Evolutionary conservation across 1,284 basidiomycete genomes (phyloP), one percentile per base, ranked within the genome.

Genomic region (Termitomyces sp.): DNA sequence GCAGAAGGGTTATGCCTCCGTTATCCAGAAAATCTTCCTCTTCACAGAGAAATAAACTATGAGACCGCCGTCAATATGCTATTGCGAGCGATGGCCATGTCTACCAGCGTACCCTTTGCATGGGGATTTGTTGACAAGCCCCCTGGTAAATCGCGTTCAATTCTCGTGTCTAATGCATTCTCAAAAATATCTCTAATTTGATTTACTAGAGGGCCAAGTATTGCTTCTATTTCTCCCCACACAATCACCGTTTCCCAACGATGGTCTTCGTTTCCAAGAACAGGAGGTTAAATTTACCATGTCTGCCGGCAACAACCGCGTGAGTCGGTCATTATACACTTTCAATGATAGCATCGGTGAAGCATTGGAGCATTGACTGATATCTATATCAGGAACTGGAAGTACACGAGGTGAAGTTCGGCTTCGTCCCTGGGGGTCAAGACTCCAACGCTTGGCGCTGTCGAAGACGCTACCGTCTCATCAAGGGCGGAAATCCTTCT

Each of bases 61-160:
- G 84, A 87, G n/a, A 65, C 65, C 26, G 87, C 86, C 2, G 73
- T 77, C 6, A 73, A 70, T 46, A 80, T 88, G 75, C 77, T 90
- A 13, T 44, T 78, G 6, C 79, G 83, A 52, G 85, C 82, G 17
- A 70, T 77, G 9, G 70, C 74, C 15, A 68, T 85, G 51, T 76
- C 88, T 0, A 71, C 75, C 46, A 78, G 69, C 17, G 69, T 79
- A 10, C 85, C 88, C 1, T 91, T 86, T 63, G 62, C 70, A 13
- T 90, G 86, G 84, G 72, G 76, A 1, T 90, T 81, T 61, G 80
- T 91, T 31, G 88, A 91, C 73, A 86, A 83, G 61, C 87, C 88
- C 19, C 62, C 69, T 62, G 88, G 88, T 86, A 55, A 56, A 77
- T 67, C 19, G 42, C 50, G 26, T 42, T 24, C 31, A 54, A 38